These are phyloP conservation scores for Dioscorea cayenensis DNA, from an alignment of 116 monocot genomes.

Conservation along the genomic window DNA sequence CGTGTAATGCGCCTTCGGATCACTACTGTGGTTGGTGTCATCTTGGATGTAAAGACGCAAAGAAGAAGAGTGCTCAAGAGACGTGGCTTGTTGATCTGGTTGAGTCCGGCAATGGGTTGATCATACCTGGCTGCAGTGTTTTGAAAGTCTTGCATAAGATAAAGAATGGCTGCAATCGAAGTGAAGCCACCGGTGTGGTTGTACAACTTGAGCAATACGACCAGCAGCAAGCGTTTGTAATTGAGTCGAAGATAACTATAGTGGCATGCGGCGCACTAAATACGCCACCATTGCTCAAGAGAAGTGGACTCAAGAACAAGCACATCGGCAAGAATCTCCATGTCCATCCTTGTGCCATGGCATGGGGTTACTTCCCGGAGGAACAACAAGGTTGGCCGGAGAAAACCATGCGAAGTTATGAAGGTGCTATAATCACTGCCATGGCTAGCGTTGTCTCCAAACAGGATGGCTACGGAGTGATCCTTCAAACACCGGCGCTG, in stretches of 20 bases:
- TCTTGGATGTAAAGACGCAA: slow-evolving; percentile 59
- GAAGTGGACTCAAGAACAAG: slow-evolving; percentile 45
- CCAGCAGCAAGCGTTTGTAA: slow-evolving; percentile 2
- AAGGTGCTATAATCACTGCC: slow-evolving; percentile 57
- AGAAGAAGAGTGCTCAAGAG: slow-evolving; percentile 47
- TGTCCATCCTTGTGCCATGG: slow-evolving; percentile 63
- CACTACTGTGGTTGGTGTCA: slow-evolving; percentile 80
- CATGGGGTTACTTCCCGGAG: slow-evolving; percentile 62
- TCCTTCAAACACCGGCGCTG: slow-evolving; percentile 71
- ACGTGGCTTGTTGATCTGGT: slow-evolving; percentile 69
- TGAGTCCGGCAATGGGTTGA: slow-evolving; percentile 45
- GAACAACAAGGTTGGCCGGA: slow-evolving; percentile 3
- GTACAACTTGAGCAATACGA: slow-evolving; percentile 7
- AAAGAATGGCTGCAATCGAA: neutral
- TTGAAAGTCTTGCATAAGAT: slow-evolving; percentile 14
- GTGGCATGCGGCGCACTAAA: slow-evolving; percentile 57
- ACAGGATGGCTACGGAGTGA: slow-evolving; percentile 25
- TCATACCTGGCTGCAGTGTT: slow-evolving; percentile 40
- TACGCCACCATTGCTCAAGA: slow-evolving; percentile 44
- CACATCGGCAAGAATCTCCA: slow-evolving; percentile 67
- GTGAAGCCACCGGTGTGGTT: slow-evolving; percentile 35
- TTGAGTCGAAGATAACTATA: slow-evolving; percentile 43
- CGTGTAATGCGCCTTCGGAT: slow-evolving; percentile 42
- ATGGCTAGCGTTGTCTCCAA: slow-evolving; percentile 35
- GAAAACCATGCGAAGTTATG: slow-evolving; percentile 27